A percentile compares a stretch with the other conserved stretches of the same genome.
Conservation (phyloP, 1,284 basidiomycete species). For the Pterula multifida region DNA sequence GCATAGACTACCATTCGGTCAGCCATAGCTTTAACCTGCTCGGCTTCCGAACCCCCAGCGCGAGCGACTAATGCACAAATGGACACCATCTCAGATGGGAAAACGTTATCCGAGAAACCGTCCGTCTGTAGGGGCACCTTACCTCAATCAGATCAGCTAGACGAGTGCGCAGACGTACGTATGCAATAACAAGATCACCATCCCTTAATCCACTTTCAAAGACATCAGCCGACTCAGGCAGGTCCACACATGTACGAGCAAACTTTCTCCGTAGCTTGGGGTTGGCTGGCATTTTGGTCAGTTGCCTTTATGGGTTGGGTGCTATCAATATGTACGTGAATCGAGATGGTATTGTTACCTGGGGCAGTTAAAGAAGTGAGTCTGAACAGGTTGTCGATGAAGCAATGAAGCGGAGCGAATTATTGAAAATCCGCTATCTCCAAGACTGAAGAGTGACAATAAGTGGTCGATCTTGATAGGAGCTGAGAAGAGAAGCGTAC, state of each 20-base stretch:
- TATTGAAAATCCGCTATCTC: conserved; percentile 78
- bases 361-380: conserved; percentile 78
- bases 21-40: conserved; percentile 57
- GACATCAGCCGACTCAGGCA: conserved; percentile 53
- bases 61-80: conserved; percentile 57
- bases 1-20: conserved; percentile 64
- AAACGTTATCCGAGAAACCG: conserved; percentile 81
- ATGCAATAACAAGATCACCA: conserved; percentile 62
- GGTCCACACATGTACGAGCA: conserved; percentile 39
- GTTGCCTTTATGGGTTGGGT: conserved; percentile 34
- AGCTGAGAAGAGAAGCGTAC: conserved; percentile 27
- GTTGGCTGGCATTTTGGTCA: conserved; percentile 52
- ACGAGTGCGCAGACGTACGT: conserved; percentile 32
- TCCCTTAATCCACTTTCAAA: conserved; percentile 56
- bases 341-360: conserved; percentile 26
- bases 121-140: conserved; percentile 51
- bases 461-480: conserved; percentile 4
- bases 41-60: conserved; percentile 38
- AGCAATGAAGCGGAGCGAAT: conserved; percentile 58
- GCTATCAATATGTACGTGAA: conserved; percentile 4
- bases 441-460: conserved; percentile 40
- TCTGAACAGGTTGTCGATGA: conserved; percentile 54
- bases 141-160: conserved; percentile 6
- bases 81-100: conserved; percentile 53
- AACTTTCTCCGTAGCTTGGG: conserved; percentile 23